phyloP scores from a whole-genome alignment of 768 basidiomycete species.

The Pleurotus salmoneostramineus region DNA sequence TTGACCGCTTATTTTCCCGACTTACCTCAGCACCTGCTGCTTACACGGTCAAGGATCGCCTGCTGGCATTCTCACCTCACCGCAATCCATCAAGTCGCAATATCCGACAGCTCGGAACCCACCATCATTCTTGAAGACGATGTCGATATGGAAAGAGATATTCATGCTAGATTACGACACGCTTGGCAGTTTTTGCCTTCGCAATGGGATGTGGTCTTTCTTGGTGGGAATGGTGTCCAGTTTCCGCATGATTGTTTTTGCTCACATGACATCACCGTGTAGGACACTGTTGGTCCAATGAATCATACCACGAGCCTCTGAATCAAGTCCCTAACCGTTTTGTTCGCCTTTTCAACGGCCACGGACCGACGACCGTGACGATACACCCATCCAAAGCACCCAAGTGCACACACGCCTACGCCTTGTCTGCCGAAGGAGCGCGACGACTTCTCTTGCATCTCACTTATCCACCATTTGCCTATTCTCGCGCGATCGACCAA shows the following conservation, averaged over 20 bases:
- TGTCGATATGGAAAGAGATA: constrained; percentile 70
- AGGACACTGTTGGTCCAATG: constrained; percentile 84
- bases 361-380: not conserved
- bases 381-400: constrained; percentile 59
- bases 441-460: constrained; percentile 57
- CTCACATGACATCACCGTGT: not conserved
- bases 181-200: constrained; percentile 53
- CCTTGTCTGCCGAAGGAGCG: constrained; percentile 55
- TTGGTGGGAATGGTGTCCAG: constrained; percentile 39
- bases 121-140: constrained; percentile 74
- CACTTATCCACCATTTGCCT: constrained; percentile 63
- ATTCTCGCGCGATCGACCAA: constrained; percentile 75
- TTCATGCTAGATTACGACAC: constrained; percentile 31
- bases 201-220: constrained; percentile 71
- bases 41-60: constrained; percentile 58
- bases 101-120: constrained; percentile 26
- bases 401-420: constrained; percentile 75
- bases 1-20: constrained; percentile 27
- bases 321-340: constrained; percentile 8
- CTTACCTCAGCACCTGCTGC: constrained; percentile 42
- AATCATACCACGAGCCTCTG: constrained; percentile 42
- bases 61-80: constrained; percentile 71
- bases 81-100: constrained; percentile 41
- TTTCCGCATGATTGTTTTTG: not conserved
- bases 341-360: constrained; percentile 1